A percentile compares a stretch with the other conserved stretches of the same genome.
These are phyloP conservation scores for Xylaria sp. DNA, from an alignment of 2,329 filamentous ascomycete genomes.

Conservation along the genomic window DNA sequence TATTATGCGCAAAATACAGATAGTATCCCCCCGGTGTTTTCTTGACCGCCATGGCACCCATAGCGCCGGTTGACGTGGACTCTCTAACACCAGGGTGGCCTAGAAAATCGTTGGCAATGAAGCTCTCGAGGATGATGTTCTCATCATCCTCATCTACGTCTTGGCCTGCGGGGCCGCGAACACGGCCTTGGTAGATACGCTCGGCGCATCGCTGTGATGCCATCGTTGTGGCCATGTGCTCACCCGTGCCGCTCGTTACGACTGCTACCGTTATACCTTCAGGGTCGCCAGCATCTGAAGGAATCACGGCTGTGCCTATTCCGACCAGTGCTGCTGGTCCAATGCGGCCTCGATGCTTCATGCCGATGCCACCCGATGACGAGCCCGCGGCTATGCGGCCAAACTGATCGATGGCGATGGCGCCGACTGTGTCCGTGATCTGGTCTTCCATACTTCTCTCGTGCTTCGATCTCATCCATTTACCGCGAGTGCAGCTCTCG, in stretches of 20 bases:
- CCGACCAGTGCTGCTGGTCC: constrained; percentile 91
- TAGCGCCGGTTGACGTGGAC: constrained; percentile 77
- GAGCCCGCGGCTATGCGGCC: constrained; percentile 91
- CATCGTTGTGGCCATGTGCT: constrained; percentile 96
- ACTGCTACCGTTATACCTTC: constrained; percentile 68
- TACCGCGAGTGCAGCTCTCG: not conserved
- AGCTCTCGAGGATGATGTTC: constrained; percentile 64
- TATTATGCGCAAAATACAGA: constrained; percentile 94
- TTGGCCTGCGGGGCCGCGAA: constrained; percentile 53
- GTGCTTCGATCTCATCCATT: not conserved
- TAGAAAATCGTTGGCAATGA: constrained; percentile 90
- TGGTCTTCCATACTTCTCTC: constrained; percentile 44
- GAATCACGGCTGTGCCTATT: constrained; percentile 85
- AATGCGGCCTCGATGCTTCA: constrained; percentile 91
- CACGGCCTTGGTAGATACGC: constrained; percentile 68
- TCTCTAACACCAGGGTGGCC: constrained; percentile 76
- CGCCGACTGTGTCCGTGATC: constrained; percentile 91
- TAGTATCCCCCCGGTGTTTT: constrained; percentile 70
- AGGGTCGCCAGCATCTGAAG: constrained; percentile 63
- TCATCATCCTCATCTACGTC: constrained; percentile 70
- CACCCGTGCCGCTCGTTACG: constrained; percentile 90
- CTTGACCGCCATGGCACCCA: constrained; percentile 87
- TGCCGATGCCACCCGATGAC: constrained; percentile 94
- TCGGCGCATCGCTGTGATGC: constrained; percentile 83
- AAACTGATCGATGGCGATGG: constrained; percentile 80